These are phyloP conservation scores for Erythrophleum fordii DNA, from an alignment of 306 rosid species.

Conservation along the genomic window DNA sequence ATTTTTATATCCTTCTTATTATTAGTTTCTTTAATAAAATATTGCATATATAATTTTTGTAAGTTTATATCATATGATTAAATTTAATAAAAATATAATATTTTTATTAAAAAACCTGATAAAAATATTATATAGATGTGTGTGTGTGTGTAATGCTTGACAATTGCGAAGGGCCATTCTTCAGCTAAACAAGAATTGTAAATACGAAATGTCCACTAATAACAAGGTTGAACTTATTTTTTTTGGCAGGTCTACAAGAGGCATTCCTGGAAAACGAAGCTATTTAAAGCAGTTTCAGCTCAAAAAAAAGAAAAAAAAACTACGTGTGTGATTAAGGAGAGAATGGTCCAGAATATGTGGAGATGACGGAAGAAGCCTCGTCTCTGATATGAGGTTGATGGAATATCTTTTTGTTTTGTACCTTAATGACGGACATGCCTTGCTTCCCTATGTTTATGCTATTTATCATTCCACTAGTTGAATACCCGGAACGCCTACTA, in stretches of 20 bases:
- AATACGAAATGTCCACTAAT: not conserved
- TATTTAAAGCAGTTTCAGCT: not conserved
- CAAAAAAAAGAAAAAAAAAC: not conserved
- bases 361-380: slow-evolving; percentile 65
- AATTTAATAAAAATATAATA: too few relatives aligned
- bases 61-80: too few relatives aligned
- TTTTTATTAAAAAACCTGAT: too few relatives aligned
- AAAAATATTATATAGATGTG: too few relatives aligned
- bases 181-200: not conserved
- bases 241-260: not conserved
- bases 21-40: too few relatives aligned
- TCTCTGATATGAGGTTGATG: slow-evolving; percentile 47
- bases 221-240: not conserved
- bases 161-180: too few relatives aligned
- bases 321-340: slow-evolving; percentile 47
- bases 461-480: slow-evolving; percentile 48
- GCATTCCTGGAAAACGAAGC: not conserved
- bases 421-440: slow-evolving; percentile 25
- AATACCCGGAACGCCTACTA: slow-evolving; percentile 30
- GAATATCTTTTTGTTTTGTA: slow-evolving; percentile 36
- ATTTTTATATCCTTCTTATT: too few relatives aligned
- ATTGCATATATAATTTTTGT: too few relatives aligned
- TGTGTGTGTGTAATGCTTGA: too few relatives aligned
- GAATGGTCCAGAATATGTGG: slow-evolving; percentile 52
- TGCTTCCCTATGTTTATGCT: slow-evolving; percentile 47